These are phyloP conservation scores for Penicillium digitatum DNA, from an alignment of 2,329 filamentous ascomycete species.

Conservation along the genomic window DNA sequence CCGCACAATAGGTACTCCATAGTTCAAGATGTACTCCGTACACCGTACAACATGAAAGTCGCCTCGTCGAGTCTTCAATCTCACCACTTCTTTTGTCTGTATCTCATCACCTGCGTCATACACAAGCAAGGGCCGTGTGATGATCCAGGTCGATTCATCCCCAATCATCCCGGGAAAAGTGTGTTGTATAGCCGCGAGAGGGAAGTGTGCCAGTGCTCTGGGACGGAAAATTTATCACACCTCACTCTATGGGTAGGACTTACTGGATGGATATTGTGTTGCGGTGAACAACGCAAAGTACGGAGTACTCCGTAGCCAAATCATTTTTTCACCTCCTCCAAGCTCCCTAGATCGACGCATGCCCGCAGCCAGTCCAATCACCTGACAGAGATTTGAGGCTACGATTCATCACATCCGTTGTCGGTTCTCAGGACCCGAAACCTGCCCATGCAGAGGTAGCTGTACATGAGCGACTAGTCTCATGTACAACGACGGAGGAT, in stretches of 20 bases:
- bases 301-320: too few relatives aligned
- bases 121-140: slow-evolving; percentile 5
- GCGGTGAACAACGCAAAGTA: slow-evolving; percentile 2
- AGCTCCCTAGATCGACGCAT: background rate
- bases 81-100: background rate
- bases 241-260: background rate
- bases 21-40: background rate
- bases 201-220: background rate
- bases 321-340: background rate
- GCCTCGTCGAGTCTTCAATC: slow-evolving; percentile 3
- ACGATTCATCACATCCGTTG: slow-evolving; percentile 9
- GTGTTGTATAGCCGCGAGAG: background rate
- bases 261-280: background rate
- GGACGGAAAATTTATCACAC: background rate
- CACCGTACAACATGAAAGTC: background rate
- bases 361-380: slow-evolving; percentile 8
- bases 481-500: slow-evolving; percentile 8
- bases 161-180: background rate
- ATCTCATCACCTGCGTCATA: slow-evolving; percentile 7
- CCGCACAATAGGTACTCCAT: background rate
- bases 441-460: background rate
- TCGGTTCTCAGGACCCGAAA: slow-evolving; percentile 5
- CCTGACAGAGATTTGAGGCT: background rate
- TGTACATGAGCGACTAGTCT: slow-evolving; percentile 2
- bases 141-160: slow-evolving; percentile 1